These are phyloP conservation scores for Tylopilus plumbeoviolaceoides DNA, from an alignment of 768 basidiomycete genomes.

Conservation along the genomic window DNA sequence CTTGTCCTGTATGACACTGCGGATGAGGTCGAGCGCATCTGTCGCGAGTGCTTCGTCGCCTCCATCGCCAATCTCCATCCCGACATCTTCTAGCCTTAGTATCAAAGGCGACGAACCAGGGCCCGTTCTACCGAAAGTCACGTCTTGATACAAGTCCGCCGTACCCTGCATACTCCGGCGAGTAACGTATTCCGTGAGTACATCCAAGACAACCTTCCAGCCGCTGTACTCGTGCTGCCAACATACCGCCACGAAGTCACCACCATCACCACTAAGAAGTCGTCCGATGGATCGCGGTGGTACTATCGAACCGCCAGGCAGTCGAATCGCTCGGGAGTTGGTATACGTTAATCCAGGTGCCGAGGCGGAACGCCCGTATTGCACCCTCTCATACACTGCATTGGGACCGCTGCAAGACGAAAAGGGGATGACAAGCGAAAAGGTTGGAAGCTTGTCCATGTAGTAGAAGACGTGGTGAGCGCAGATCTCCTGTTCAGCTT, in stretches of 20 bases:
- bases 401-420: constrained; percentile 61
- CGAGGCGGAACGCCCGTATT: constrained; percentile 48
- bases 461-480: constrained; percentile 71
- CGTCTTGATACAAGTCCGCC: constrained; percentile 44
- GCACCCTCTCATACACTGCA: constrained; percentile 66
- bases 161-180: constrained; percentile 45
- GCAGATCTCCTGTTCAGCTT: constrained; percentile 55
- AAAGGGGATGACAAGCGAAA: constrained; percentile 67
- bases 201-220: constrained; percentile 82
- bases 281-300: constrained; percentile 64
- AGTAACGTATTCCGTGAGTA: constrained; percentile 73
- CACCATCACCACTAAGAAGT: constrained; percentile 67
- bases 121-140: constrained; percentile 48
- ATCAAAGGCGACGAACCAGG: constrained; percentile 36
- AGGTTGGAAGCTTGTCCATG: constrained; percentile 66
- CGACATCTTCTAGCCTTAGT: constrained; percentile 62
- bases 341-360: constrained; percentile 54
- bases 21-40: constrained; percentile 74
- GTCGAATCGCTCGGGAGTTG: constrained; percentile 61
- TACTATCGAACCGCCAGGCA: constrained; percentile 74
- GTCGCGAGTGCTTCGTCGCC: constrained; percentile 66
- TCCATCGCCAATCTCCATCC: constrained; percentile 60
- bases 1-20: constrained; percentile 71
- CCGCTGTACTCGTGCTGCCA: constrained; percentile 85
- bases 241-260: constrained; percentile 59